Evolutionary conservation across 192 early-diverging fungal genomes (phyloP).

Genomic region (Coemansia sp.): DNA sequence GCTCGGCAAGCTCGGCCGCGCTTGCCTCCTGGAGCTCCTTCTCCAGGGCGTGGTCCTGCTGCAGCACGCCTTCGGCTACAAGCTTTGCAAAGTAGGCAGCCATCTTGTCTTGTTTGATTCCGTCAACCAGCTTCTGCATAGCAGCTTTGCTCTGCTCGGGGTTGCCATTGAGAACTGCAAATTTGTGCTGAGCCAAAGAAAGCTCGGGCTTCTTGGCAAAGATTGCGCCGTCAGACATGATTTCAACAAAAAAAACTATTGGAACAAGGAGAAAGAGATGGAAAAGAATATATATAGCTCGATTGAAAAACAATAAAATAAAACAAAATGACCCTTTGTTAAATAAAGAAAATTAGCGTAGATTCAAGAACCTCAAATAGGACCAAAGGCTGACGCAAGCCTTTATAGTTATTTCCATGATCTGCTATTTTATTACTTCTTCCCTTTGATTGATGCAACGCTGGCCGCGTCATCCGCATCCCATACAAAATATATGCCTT

Average conservation of each 20-base stretch:
- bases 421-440: background rate
- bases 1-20: slow-evolving; percentile 66
- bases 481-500: too few relatives aligned
- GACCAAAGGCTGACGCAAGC: background rate
- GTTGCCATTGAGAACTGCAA: slow-evolving; percentile 73
- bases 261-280: background rate
- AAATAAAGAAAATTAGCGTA: too few relatives aligned
- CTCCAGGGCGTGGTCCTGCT: slow-evolving; percentile 30
- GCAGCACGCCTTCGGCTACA: slow-evolving; percentile 24
- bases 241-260: slow-evolving; percentile 11
- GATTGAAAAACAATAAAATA: background rate
- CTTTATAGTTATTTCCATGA: too few relatives aligned
- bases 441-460: background rate
- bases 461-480: slow-evolving; percentile 22
- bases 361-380: too few relatives aligned
- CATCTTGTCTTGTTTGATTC: slow-evolving; percentile 83
- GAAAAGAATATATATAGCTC: background rate
- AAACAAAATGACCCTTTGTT: background rate
- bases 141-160: slow-evolving; percentile 64
- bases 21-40: slow-evolving; percentile 60
- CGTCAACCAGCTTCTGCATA: slow-evolving; percentile 64
- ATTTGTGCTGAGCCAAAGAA: slow-evolving; percentile 78
- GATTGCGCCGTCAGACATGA: slow-evolving; percentile 62
- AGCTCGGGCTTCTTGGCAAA: slow-evolving; percentile 85
- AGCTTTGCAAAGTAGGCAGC: slow-evolving; percentile 24